phyloP scores from a whole-genome alignment of 176 grass and related monocot genomes.

The Carex scoparia region DNA sequence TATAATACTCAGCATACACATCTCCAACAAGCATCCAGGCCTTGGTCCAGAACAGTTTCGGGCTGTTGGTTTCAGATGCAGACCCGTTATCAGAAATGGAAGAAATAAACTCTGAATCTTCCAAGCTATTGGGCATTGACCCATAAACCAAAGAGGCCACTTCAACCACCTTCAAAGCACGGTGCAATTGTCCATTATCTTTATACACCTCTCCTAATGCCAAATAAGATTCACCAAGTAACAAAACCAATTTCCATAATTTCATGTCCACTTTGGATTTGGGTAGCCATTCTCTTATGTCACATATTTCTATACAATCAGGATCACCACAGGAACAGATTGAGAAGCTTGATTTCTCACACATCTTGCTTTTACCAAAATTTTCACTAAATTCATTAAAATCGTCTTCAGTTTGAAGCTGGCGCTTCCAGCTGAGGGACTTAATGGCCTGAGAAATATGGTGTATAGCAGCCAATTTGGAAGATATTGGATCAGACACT shows the following conservation, averaged over 20 bases:
- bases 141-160: conserved; percentile 90
- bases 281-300: conserved; percentile 94
- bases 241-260: conserved; percentile 97
- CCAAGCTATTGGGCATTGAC: conserved; percentile 90
- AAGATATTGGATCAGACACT: conserved; percentile 80
- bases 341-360: conserved; percentile 66
- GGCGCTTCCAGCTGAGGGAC: conserved; percentile 91
- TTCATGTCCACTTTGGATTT: conserved; percentile 92
- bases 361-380: conserved; percentile 25
- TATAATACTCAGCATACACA: conserved; percentile 79
- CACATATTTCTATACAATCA: conserved; percentile 95
- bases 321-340: conserved; percentile 80
- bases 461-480: conserved; percentile 96
- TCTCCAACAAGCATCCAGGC: conserved; percentile 93
- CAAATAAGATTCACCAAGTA: conserved; percentile 97
- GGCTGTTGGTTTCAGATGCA: not conserved
- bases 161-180: conserved; percentile 85
- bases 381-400: conserved; percentile 38
- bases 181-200: conserved; percentile 68
- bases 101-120: conserved; percentile 88
- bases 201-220: conserved; percentile 80
- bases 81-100: conserved; percentile 49
- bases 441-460: conserved; percentile 96
- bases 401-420: conserved; percentile 65
- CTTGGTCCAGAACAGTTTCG: conserved; percentile 65